Percentiles rank a stretch among this genome's conserved stretches.
phyloP scores from a whole-genome alignment of 257 asterid genomes.

The Cinchona pubescens region DNA sequence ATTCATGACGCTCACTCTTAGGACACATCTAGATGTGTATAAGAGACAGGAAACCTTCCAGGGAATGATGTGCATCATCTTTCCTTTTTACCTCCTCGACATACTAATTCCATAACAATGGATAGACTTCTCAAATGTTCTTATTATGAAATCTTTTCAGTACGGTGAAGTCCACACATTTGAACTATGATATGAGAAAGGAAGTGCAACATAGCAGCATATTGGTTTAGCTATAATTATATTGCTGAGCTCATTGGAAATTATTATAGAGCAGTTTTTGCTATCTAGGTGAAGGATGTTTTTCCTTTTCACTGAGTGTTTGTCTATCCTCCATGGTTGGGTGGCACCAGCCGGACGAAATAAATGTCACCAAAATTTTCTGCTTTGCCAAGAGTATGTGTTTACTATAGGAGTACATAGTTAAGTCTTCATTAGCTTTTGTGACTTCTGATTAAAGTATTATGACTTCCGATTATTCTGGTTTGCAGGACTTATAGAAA shows the following conservation, averaged over 20 bases:
- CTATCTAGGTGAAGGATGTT: background rate
- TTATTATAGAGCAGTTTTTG: background rate
- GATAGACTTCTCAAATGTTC: background rate
- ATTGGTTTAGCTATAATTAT: background rate
- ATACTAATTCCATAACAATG: background rate
- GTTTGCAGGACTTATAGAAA: conserved; percentile 14
- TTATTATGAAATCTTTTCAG: background rate
- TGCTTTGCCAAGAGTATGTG: background rate
- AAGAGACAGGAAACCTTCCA: background rate
- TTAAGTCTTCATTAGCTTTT: background rate
- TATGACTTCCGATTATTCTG: background rate
- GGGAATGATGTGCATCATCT: background rate
- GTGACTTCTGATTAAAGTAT: background rate
- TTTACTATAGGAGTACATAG: background rate
- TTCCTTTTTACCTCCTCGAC: background rate
- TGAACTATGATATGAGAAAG: background rate
- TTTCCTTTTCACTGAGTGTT: background rate
- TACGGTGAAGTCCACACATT: background rate
- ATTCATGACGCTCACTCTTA: too few relatives aligned
- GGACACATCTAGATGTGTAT: too few relatives aligned
- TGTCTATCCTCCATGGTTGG: background rate
- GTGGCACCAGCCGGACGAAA: background rate
- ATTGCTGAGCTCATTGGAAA: background rate
- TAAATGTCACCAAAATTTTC: background rate
- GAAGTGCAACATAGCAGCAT: too few relatives aligned